These are phyloP conservation scores for Neobulgaria alba DNA, from an alignment of 2,329 filamentous ascomycete genomes.

Conservation along the genomic window DNA sequence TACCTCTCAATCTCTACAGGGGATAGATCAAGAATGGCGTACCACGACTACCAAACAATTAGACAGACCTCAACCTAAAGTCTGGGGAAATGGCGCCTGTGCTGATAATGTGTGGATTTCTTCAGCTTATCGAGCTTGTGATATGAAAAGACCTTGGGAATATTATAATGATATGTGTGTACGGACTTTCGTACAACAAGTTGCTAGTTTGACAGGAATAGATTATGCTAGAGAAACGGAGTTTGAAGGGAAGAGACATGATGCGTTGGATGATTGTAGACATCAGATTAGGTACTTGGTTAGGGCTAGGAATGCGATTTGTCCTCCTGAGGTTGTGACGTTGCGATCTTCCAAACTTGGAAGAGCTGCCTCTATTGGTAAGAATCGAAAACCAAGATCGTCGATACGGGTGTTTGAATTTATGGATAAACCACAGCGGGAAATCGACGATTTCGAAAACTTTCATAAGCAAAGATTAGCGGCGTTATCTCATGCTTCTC, in stretches of 20 bases:
- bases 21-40: neutral
- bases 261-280: constrained; percentile 14
- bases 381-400: too few species aligned
- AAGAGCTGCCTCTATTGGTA: too few species aligned
- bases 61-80: constrained; percentile 7
- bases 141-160: constrained; percentile 10
- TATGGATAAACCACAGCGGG: too few species aligned
- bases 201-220: constrained; percentile 2
- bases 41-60: neutral
- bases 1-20: constrained; percentile 4
- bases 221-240: constrained; percentile 3
- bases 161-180: constrained; percentile 16
- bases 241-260: constrained; percentile 9
- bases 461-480: too few species aligned
- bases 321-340: too few species aligned
- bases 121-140: constrained; percentile 9
- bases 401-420: too few species aligned
- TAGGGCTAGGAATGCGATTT: constrained; percentile 7
- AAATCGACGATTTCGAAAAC: too few species aligned
- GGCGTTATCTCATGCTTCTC: too few species aligned
- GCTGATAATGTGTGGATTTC: constrained; percentile 16
- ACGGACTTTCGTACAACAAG: constrained; percentile 9
- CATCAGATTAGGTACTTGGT: constrained; percentile 15
- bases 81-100: constrained; percentile 15
- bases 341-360: too few species aligned